Base-by-base conservation (phyloP, 1,284 basidiomycete genomes). In the Cutaneotrichosporon sp. region DNA sequence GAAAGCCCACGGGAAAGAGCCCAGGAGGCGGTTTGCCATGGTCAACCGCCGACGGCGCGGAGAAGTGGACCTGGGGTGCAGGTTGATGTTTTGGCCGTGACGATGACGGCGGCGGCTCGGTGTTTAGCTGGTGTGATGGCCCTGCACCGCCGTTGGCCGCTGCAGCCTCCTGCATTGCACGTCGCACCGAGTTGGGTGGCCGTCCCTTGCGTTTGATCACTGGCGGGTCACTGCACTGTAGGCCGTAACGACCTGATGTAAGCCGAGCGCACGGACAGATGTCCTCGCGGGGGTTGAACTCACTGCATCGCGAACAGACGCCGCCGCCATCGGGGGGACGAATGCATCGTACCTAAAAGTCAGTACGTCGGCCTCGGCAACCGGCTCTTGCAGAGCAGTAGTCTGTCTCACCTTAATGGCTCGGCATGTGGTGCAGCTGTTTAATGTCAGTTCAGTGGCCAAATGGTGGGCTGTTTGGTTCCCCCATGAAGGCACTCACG, bases 351-450 rank as follows among this genome's bases (percentile, higher is more conserved):
- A 65, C 63, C 63, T 65, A 39, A 1, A 17, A 4, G 47, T 49
- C 48, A 55, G 44, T 13, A 30, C 23, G 14, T 26, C 10, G n/a
- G 30, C 20, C 10, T 33, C 30, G 43, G 23, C 43, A n/a, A n/a
- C n/a, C n/a, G n/a, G n/a, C n/a, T n/a, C n/a, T n/a, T n/a, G n/a
- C n/a, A n/a, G n/a, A 14, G 47, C 21, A n/a, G 43, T 13, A 33
- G 37, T 14, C 17, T 23, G 17, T 14, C 17, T 21, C 39, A 63
- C 63, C 53, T 65, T 65, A 44, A 58, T 65, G 3, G 59, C 55
- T n/a, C 63, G 58, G 51, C 63, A 65, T 3, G 61, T 57, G 18
- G 58, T 62, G 37, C 63, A 65, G 12, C 63, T 65, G 51, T 39
- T 26, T 10, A 34, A 17, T 4, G 45, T 36, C 10, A 45, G 39